These are phyloP conservation scores for Tricholoma furcatifolium DNA, from an alignment of 768 basidiomycete genomes.

Conservation along the genomic window DNA sequence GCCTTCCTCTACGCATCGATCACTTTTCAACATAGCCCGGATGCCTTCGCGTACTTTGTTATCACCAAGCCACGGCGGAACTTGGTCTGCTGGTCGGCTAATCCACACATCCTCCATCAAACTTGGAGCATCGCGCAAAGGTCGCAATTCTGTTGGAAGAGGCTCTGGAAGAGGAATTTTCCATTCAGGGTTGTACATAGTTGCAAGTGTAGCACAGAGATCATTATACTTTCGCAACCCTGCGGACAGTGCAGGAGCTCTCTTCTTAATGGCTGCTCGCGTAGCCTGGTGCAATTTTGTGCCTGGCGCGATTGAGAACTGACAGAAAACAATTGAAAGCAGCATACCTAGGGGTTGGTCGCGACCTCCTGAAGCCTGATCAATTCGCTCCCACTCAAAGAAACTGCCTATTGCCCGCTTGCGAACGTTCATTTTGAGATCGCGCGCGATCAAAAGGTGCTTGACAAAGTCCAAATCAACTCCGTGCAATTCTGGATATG, in stretches of 20 bases:
- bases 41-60: slow-evolving; percentile 18
- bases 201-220: slow-evolving; percentile 23
- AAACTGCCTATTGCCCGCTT: slow-evolving; percentile 32
- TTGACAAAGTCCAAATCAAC: slow-evolving; percentile 27
- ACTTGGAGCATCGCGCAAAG: too few relatives aligned
- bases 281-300: slow-evolving; percentile 34
- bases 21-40: slow-evolving; percentile 13
- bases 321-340: background rate
- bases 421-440: slow-evolving; percentile 35
- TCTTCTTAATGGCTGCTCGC: slow-evolving; percentile 27
- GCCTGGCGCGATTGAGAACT: slow-evolving; percentile 13
- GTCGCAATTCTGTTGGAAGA: too few relatives aligned
- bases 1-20: slow-evolving; percentile 17
- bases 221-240: too few relatives aligned
- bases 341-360: slow-evolving; percentile 29
- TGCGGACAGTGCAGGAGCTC: slow-evolving; percentile 32
- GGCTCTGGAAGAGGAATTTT: too few relatives aligned
- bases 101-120: too few relatives aligned
- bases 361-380: slow-evolving; percentile 24
- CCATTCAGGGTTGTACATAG: too few relatives aligned
- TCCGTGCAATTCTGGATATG: slow-evolving; percentile 30
- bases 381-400: too few relatives aligned
- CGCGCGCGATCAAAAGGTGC: slow-evolving; percentile 30
- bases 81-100: too few relatives aligned
- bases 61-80: slow-evolving; percentile 33